Evolutionary conservation across 2,329 filamentous ascomycete species (phyloP), one percentile per base, ranked within the genome.

Genomic region (Fusarium torreyae): DNA sequence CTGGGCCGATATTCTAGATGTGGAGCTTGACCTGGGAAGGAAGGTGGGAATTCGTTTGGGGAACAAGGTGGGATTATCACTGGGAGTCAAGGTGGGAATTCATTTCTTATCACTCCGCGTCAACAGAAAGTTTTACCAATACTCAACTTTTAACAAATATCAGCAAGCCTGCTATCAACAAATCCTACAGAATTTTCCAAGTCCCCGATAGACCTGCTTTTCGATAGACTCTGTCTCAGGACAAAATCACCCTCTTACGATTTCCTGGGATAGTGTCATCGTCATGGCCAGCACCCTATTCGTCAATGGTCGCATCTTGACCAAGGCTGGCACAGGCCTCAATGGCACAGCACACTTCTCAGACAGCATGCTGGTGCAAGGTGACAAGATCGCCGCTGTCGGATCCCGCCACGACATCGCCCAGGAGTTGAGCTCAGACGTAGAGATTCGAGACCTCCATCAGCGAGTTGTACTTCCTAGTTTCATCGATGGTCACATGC

Each of bases 401-500:
- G 79, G 79, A 22, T 51, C 75, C 4, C 67, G 66, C 17, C 22
- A 68, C 1, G 74, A 78, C 2, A 26, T 54, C 0, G 9, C 40
- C 6, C 10, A 34, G 1, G 36, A 1, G 5, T 5, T 31, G 17
- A 14, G 8, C 13, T 3, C 39, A 15, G 18, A 34, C 0, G 17
- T 18, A 3, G n/a, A 45, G 4, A 39, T 56, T 7, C 44, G 55
- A 8, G 72, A 81, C n/a, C 54, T 81, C 11, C 34, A 63, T 3
- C 77, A 78, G 9, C 73, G 74, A 14, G 78, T 78, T 2, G 77
- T 88, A 2, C 77, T 88, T 6, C 86, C 86, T 0, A 82, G 86
- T 26, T 88, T 88, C 76, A 83, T 88, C 36, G 86, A 88, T 64
- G 85, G 84, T 4, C 86, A 88, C 66, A 81, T 87, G 75, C 86